Evolutionary conservation across 2,329 filamentous ascomycete genomes (phyloP), one percentile per base, ranked within the genome.

Genomic region (Graphiopsis chlorocephala): DNA sequence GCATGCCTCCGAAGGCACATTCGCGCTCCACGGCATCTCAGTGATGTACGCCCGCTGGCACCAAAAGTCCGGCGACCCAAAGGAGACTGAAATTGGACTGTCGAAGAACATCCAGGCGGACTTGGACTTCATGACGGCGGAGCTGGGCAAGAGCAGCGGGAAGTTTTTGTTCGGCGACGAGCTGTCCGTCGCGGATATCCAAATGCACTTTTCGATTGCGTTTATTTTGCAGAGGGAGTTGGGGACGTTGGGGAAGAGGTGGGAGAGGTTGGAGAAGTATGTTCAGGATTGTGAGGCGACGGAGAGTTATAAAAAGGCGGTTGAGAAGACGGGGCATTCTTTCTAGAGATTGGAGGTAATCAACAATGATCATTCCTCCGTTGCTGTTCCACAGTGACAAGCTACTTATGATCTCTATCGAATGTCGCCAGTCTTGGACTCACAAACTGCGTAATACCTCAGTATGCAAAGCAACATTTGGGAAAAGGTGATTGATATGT

Each of bases 1-100:
- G 10, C 78, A 82, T 66, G 80, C 81, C 0, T 74, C 81, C 7
- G 81, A 84, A 75, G 81, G 73, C 1, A 82, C 80, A 1, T 82
- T 80, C 65, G 70, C 79, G 63, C 68, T 83, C 8, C 82, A 83
- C 66, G 75, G 70, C 10, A 75, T 83, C 2, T 77, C 80, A 0
- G 76, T 82, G 28, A 71, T 80, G 15, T 83, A 83, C 68, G 74
- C 76, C 7, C 77, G 78, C 5, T 81, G 77, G 79, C 75, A 78
- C 63, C 72, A 79, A n/a, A 75, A 78, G 8, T 70, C 74, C 56
- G 75, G 75, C 20, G 71, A 75, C 15, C 65, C 77, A 14, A 71
- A 72, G 35, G 74, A 72, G 15, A 77, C 78, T 11, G 77, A 81
- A 29, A 70, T 76, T 26, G 73, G 74, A 0, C 66, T 82, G 68